These are phyloP conservation scores for Phoma sp. DNA, from an alignment of 2,329 filamentous ascomycete species.

Conservation along the genomic window DNA sequence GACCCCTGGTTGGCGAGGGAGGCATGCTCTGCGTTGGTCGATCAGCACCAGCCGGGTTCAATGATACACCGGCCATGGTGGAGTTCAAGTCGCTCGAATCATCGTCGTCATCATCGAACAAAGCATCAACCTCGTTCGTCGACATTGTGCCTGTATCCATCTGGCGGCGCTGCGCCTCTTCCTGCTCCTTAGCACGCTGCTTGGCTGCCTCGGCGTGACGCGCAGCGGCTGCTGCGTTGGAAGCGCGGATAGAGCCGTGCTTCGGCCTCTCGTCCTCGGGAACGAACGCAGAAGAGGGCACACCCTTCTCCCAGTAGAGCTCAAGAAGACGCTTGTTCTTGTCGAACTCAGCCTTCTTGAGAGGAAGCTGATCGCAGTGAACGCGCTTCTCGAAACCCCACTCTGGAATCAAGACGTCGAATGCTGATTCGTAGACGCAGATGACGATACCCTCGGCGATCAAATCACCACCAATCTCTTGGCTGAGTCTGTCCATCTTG, in stretches of 20 bases:
- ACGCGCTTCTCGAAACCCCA: conserved; percentile 99
- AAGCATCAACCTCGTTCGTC: conserved; percentile 89
- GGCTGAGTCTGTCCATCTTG: conserved; percentile 89
- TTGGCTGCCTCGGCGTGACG: conserved; percentile 83
- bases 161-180: conserved; percentile 89
- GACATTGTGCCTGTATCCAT: conserved; percentile 95
- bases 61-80: conserved; percentile 86
- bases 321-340: conserved; percentile 95
- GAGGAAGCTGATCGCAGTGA: conserved; percentile 94
- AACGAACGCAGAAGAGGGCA: conserved; percentile 92
- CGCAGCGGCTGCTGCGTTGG: conserved; percentile 76
- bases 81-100: conserved; percentile 84
- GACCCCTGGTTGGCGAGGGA: conserved; percentile 82
- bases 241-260: conserved; percentile 74
- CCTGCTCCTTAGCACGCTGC: conserved; percentile 80
- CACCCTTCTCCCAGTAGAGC: conserved; percentile 99
- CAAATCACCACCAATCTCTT: conserved; percentile 86
- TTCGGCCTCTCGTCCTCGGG: conserved; percentile 96
- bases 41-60: conserved; percentile 68
- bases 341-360: conserved; percentile 99
- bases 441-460: conserved; percentile 96
- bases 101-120: conserved; percentile 93
- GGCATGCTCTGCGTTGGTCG: conserved; percentile 95
- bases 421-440: conserved; percentile 97
- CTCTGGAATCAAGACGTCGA: conserved; percentile 96